These are phyloP conservation scores for Ophiostoma montium DNA, from an alignment of 2,329 filamentous ascomycete genomes.

Conservation along the genomic window DNA sequence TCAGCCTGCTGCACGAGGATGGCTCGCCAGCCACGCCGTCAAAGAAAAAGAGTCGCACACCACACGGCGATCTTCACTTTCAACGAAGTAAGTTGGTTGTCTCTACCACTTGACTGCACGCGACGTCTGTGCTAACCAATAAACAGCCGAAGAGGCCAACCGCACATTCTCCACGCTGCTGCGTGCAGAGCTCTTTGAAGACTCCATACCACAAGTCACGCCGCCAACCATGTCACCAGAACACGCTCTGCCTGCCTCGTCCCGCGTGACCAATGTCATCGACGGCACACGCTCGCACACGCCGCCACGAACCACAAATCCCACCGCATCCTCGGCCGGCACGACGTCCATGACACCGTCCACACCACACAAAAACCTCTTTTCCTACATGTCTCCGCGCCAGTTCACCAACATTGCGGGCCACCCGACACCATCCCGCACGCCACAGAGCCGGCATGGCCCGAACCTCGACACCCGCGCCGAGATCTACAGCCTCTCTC, in stretches of 20 bases:
- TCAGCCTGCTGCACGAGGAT: slow-evolving; percentile 81
- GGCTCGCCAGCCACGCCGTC: slow-evolving; percentile 86
- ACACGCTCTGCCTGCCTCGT: slow-evolving; percentile 32
- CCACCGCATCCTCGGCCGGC: slow-evolving; percentile 21
- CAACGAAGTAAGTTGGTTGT: slow-evolving; percentile 59
- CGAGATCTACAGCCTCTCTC: slow-evolving; percentile 90
- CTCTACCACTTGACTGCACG: neutral
- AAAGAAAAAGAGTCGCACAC: slow-evolving; percentile 67
- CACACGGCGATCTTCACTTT: slow-evolving; percentile 83
- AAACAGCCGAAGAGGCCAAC: slow-evolving; percentile 77
- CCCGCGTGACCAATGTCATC: slow-evolving; percentile 39
- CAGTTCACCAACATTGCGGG: slow-evolving; percentile 56
- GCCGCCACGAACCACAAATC: slow-evolving; percentile 38
- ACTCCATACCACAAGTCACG: slow-evolving; percentile 69
- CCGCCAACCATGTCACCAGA: slow-evolving; percentile 49
- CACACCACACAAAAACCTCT: slow-evolving; percentile 94
- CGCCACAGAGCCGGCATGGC: slow-evolving; percentile 74
- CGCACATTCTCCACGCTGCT: slow-evolving; percentile 79
- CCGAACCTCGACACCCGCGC: slow-evolving; percentile 80
- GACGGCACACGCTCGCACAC: slow-evolving; percentile 66
- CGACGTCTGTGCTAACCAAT: neutral
- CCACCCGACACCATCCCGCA: slow-evolving; percentile 80
- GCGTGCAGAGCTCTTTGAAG: slow-evolving; percentile 84
- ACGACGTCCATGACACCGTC: slow-evolving; percentile 73
- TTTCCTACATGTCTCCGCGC: slow-evolving; percentile 71